Conservation (phyloP, 192 early-diverging fungal genomes). For the Linnemannia elongata region DNA sequence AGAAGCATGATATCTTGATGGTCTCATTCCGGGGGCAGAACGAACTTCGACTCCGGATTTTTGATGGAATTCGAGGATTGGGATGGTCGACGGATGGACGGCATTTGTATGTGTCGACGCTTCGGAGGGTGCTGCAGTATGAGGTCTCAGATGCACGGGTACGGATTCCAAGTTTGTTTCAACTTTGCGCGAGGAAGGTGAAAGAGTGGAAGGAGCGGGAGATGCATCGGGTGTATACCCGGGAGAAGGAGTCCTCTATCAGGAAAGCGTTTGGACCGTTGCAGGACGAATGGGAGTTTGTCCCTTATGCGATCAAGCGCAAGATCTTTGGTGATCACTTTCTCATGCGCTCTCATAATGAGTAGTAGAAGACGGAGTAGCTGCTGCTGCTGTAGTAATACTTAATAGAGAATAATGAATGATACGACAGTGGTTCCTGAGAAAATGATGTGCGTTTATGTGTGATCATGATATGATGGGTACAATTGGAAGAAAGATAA, state of each 20-base stretch:
- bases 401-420: not conserved
- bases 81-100: slow-evolving; percentile 62
- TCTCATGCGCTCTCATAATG: slow-evolving; percentile 27
- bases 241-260: not conserved
- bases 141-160: slow-evolving; percentile 44
- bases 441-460: not conserved
- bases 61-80: slow-evolving; percentile 63
- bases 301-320: slow-evolving; percentile 35
- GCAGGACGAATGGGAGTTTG: slow-evolving; percentile 28
- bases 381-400: not conserved
- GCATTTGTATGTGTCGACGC: slow-evolving; percentile 61
- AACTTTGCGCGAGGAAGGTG: slow-evolving; percentile 44
- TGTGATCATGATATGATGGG: too few species aligned
- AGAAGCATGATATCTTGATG: slow-evolving; percentile 67
- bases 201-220: slow-evolving; percentile 51
- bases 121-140: slow-evolving; percentile 59
- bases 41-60: slow-evolving; percentile 56
- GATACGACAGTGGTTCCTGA: not conserved
- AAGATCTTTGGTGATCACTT: slow-evolving; percentile 43
- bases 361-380: not conserved
- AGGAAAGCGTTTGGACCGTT: slow-evolving; percentile 16
- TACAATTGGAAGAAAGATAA: not conserved
- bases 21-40: slow-evolving; percentile 62
- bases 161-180: slow-evolving; percentile 38
- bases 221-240: slow-evolving; percentile 1